Evolutionary conservation across 1,284 basidiomycete genomes (phyloP).

Genomic region (Puccinia novopanici): DNA sequence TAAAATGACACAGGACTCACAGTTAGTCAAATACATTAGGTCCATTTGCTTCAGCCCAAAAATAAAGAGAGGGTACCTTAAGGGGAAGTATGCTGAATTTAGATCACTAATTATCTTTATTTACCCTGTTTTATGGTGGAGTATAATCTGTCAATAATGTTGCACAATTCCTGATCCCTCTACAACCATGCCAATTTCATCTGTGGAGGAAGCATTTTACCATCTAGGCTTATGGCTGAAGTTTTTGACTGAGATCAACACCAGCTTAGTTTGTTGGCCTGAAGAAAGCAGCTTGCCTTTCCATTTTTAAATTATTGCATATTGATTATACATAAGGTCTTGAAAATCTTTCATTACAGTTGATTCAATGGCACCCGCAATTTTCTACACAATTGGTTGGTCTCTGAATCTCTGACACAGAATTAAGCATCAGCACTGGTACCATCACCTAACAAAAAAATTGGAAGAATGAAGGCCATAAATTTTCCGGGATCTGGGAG

Average conservation of each 20-base stretch:
- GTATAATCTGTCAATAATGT: neutral
- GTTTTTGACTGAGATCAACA: neutral
- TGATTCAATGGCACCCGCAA: neutral
- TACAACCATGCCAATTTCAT: conserved; percentile 17
- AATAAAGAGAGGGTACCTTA: conserved; percentile 20
- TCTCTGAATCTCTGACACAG: too few species aligned
- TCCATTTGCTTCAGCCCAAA: conserved; percentile 23
- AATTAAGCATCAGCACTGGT: neutral
- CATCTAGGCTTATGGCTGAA: neutral
- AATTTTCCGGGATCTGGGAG: neutral
- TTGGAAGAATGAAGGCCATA: neutral
- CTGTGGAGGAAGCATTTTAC: neutral
- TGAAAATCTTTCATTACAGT: neutral
- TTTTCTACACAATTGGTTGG: too few species aligned
- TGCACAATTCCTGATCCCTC: neutral
- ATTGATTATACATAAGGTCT: neutral
- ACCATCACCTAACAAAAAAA: neutral
- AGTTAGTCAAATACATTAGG: conserved; percentile 8
- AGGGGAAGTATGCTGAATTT: conserved; percentile 18
- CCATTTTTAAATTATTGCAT: neutral
- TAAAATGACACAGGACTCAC: conserved; percentile 59
- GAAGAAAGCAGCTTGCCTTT: neutral
- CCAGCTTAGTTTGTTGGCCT: too few species aligned
- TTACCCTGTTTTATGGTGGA: neutral
- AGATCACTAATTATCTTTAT: neutral